A percentile compares a stretch with the other conserved stretches of the same genome.
Evolutionary conservation across 441 rosid genomes (phyloP).

Genomic region (Melastoma candidum): DNA sequence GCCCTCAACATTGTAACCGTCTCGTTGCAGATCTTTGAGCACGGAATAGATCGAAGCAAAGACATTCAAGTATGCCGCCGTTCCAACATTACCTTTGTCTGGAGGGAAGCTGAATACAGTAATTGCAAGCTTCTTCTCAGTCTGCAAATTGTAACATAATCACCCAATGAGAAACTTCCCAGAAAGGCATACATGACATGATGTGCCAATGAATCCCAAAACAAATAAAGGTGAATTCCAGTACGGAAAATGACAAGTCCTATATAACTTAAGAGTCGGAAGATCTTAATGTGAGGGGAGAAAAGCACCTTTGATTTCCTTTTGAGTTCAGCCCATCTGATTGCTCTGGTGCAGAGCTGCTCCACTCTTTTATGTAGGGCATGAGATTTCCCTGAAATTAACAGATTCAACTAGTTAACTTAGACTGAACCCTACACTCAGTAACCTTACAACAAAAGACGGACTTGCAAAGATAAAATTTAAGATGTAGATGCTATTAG

Average conservation of each 20-base stretch:
- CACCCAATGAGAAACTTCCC: slow-evolving; percentile 4
- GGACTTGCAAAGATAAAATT: no score
- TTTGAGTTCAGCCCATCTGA: slow-evolving; percentile 93
- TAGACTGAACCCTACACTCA: no score
- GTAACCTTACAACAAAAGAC: no score
- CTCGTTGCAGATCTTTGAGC: slow-evolving; percentile 63
- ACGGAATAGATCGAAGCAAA: slow-evolving; percentile 94
- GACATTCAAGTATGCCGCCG: slow-evolving; percentile 94
- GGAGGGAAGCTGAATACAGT: slow-evolving; percentile 99
- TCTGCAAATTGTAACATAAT: slow-evolving; percentile 34
- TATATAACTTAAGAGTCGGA: no score
- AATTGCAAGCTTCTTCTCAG: slow-evolving; percentile 83
- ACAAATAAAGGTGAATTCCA: no score
- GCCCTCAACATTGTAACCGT: slow-evolving; percentile 85
- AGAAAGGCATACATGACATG: no score
- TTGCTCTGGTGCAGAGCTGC: slow-evolving; percentile 94
- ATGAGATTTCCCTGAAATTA: slow-evolving; percentile 81
- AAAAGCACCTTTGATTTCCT: slow-evolving; percentile 76
- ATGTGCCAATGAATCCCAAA: no score
- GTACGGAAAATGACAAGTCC: no score
- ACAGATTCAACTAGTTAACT: background rate
- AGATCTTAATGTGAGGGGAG: background rate
- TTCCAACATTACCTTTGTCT: slow-evolving; percentile 91
- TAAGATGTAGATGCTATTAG: no score
- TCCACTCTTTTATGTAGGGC: slow-evolving; percentile 99